Percentiles rank a stretch among this genome's conserved stretches.
Evolutionary conservation across 495 filamentous ascomycete species (phyloP).

Genomic region (Neurospora sp.): DNA sequence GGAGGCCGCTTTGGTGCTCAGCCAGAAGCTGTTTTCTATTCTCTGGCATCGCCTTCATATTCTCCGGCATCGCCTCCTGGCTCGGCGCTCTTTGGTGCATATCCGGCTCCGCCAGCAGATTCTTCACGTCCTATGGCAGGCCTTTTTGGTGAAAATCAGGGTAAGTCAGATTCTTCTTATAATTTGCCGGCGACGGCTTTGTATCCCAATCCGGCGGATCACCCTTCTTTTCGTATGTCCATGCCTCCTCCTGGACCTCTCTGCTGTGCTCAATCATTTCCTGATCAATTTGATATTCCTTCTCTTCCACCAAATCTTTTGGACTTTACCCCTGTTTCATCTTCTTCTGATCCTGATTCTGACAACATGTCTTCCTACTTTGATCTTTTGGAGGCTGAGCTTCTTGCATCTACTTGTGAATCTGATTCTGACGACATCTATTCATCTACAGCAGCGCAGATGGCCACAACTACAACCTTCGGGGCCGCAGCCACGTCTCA

Average conservation of each 20-base stretch:
- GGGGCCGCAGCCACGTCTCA: not conserved
- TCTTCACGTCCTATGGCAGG: not conserved
- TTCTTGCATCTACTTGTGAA: not conserved
- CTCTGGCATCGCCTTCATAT: not conserved
- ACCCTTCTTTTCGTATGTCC: not conserved
- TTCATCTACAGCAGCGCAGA: not conserved
- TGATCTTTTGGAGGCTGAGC: not conserved
- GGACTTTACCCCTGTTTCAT: not conserved
- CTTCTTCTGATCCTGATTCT: not conserved
- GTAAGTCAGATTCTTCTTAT: not conserved
- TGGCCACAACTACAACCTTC: not conserved
- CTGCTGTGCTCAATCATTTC: not conserved
- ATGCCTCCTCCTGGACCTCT: not conserved
- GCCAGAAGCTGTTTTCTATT: not conserved
- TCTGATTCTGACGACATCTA: not conserved
- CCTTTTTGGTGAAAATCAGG: not conserved
- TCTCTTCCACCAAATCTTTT: not conserved
- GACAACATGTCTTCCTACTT: not conserved
- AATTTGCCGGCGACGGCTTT: not conserved
- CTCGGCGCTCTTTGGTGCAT: not conserved
- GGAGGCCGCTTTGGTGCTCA: not conserved
- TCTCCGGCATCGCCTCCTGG: not conserved
- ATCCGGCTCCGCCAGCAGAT: not conserved
- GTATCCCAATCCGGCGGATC: not conserved
- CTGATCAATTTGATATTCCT: not conserved